These are phyloP conservation scores for Fusarium succisae DNA, from an alignment of 2,329 filamentous ascomycete species.

Conservation along the genomic window DNA sequence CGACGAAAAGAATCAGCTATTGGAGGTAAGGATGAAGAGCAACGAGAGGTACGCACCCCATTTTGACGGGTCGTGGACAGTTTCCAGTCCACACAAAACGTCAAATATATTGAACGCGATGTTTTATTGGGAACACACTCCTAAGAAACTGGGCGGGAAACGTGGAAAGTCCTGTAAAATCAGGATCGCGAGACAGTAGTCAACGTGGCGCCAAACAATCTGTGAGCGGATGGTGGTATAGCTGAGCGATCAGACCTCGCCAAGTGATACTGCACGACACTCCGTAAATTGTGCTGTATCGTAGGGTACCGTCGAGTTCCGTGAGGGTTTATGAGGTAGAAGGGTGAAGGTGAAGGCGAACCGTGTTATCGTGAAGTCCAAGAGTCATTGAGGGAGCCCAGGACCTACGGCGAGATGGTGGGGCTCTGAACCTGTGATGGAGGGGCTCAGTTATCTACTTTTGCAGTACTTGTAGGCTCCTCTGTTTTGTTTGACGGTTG, in stretches of 20 bases:
- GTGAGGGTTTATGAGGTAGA: neutral
- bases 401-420: slow-evolving; percentile 17
- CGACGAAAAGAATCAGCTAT: slow-evolving; percentile 27
- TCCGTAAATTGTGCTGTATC: slow-evolving; percentile 8
- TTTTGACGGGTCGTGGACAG: slow-evolving; percentile 34
- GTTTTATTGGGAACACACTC: slow-evolving; percentile 15
- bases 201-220: slow-evolving; percentile 16
- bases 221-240: slow-evolving; percentile 2
- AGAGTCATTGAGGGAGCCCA: slow-evolving; percentile 36
- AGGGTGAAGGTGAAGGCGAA: slow-evolving; percentile 27
- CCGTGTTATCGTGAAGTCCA: slow-evolving; percentile 37
- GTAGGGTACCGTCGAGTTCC: slow-evolving; percentile 4
- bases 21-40: neutral
- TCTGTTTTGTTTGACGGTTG: neutral
- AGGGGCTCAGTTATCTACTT: slow-evolving; percentile 23
- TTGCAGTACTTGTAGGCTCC: neutral
- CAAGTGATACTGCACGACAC: slow-evolving; percentile 2
- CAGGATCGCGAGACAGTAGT: slow-evolving; percentile 25
- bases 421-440: slow-evolving; percentile 28
- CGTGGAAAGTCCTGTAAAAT: slow-evolving; percentile 33
- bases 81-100: slow-evolving; percentile 35
- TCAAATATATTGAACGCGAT: slow-evolving; percentile 9
- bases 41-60: slow-evolving; percentile 42
- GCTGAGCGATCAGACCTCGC: slow-evolving; percentile 2
- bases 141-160: slow-evolving; percentile 29